Evolutionary conservation across 495 filamentous ascomycete genomes (phyloP).

Genomic region (Entonaema liquescens): DNA sequence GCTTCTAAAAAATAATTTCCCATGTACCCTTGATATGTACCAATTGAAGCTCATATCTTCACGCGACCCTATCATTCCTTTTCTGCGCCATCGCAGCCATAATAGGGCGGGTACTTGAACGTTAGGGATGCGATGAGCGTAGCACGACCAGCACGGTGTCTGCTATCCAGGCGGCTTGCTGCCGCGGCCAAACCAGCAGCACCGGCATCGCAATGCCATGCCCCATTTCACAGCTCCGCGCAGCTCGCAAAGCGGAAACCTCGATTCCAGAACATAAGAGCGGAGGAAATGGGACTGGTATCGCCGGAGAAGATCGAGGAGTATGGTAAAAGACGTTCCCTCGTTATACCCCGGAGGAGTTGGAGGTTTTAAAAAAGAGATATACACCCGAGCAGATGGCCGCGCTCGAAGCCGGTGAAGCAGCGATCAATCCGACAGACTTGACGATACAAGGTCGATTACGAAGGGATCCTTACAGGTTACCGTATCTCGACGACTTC

Average conservation of each 20-base stretch:
- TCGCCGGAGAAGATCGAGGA: conserved; percentile 51
- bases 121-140: conserved; percentile 46
- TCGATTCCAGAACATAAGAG: conserved; percentile 55
- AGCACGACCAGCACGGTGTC: conserved; percentile 45
- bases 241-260: conserved; percentile 51
- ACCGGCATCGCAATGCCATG: conserved; percentile 45
- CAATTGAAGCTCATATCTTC: conserved; percentile 34
- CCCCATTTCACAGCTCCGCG: conserved; percentile 56
- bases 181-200: conserved; percentile 34
- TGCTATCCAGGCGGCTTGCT: conserved; percentile 45
- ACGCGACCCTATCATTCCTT: conserved; percentile 6
- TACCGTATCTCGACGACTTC: conserved; percentile 89
- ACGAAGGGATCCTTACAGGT: conserved; percentile 72
- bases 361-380: conserved; percentile 64
- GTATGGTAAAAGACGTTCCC: conserved; percentile 61
- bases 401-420: conserved; percentile 88
- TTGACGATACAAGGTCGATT: conserved; percentile 74
- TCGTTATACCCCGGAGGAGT: conserved; percentile 74
- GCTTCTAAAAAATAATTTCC: conserved; percentile 34
- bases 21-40: conserved; percentile 41
- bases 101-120: conserved; percentile 25
- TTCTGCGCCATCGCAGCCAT: conserved; percentile 25
- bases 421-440: conserved; percentile 79
- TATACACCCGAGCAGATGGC: conserved; percentile 84
- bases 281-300: conserved; percentile 54